phyloP scores from a whole-genome alignment of 2,329 filamentous ascomycete species.

The Delphinella strobiligena region DNA sequence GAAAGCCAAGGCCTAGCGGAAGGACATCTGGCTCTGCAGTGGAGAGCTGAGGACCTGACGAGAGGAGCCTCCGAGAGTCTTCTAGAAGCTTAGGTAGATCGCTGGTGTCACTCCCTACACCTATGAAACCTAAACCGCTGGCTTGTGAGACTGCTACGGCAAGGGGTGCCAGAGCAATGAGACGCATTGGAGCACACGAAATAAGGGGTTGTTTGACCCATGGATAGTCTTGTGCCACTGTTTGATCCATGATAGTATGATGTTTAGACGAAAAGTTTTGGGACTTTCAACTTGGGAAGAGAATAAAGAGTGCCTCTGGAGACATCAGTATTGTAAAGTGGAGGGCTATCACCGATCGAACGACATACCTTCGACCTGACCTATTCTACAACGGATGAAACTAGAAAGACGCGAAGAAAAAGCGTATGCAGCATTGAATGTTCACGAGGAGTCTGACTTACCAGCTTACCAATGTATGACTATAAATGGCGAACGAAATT shows the following conservation, averaged over 20 bases:
- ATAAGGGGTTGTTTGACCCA: constrained; percentile 50
- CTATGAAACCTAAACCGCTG: constrained; percentile 32
- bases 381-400: too few species aligned
- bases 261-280: not conserved
- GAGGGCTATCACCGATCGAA: too few species aligned
- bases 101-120: constrained; percentile 24
- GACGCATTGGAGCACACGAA: constrained; percentile 55
- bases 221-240: constrained; percentile 33
- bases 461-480: too few species aligned
- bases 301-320: too few species aligned
- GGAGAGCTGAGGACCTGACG: constrained; percentile 1
- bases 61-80: constrained; percentile 14
- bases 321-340: too few species aligned
- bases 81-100: constrained; percentile 17
- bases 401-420: too few species aligned
- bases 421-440: too few species aligned
- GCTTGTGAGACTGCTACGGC: constrained; percentile 48
- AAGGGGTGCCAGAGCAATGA: constrained; percentile 44
- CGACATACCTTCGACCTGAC: too few species aligned
- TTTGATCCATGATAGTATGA: not conserved
- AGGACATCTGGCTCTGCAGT: constrained; percentile 16
- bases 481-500: too few species aligned
- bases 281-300: too few species aligned
- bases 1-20: constrained; percentile 50
- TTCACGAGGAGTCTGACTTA: too few species aligned